Base-by-base conservation (phyloP, 192 early-diverging fungal genomes). In the Pilaira anomala region DNA sequence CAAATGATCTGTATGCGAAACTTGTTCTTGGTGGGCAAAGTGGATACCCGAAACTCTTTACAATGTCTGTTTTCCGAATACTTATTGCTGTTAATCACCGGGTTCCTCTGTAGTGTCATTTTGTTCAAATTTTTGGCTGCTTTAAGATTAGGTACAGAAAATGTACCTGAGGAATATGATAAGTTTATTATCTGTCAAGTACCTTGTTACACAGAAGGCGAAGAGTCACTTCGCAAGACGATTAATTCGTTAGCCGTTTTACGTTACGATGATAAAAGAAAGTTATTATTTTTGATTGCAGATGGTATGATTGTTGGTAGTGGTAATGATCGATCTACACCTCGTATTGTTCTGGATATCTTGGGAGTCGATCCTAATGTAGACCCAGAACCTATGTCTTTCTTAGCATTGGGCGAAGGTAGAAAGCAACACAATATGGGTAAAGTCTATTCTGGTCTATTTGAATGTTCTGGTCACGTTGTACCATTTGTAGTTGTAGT, bases 121-220 rank as follows among this genome's bases (percentile, higher is more conserved):
- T 78, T 91, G 30, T 87, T 98, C 79, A 96, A 96, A 79, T 98
- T 98, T 67, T 76, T 98, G 56, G 93, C 96, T n/a, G 94, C 96
- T 3, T 77, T 98, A 63, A 92, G 95, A 67, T 74, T 96, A 40
- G 90, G 89, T 33, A 76, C 84, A 5, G 28, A 60, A 5, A 33
- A 40, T 2, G 36, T 33, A 33, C 55, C 45, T 30, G 44, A 88
- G 39, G 52, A 81, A 55, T 79, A 89, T 53, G 89, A 91, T 68
- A 81, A 86, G 45, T 89, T 91, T 62, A 86, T 89, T 16, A 91
- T 93, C 65, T 85, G 80, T 64, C 88, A 87, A 49, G 89, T 91
- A 18, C 87, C 89, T 7, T 92, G 90, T 76, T 93, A 93, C 68
- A 92, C 90, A 3, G 91, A 93, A 48, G 90, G 86, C 12, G 91